These are phyloP conservation scores for Spinellus fusiger DNA, from an alignment of 192 early-diverging fungal genomes.

Conservation along the genomic window DNA sequence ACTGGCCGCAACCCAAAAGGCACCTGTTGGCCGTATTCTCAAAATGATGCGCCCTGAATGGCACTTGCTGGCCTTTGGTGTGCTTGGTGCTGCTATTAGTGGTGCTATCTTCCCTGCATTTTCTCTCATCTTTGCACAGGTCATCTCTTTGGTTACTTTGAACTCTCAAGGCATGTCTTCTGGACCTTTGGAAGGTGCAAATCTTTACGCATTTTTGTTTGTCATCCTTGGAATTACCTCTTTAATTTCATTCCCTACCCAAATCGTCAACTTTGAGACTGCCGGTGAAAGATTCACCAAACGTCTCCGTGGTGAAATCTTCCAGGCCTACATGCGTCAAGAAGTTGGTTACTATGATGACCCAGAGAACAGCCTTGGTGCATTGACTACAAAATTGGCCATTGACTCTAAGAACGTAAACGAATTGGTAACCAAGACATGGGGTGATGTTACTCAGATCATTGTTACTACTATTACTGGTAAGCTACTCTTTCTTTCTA, in stretches of 20 bases:
- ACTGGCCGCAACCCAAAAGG: constrained; percentile 35
- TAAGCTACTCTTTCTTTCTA: background rate
- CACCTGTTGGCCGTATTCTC: constrained; percentile 49
- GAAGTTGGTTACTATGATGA: constrained; percentile 86
- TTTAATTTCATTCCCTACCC: constrained; percentile 4
- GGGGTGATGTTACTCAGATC: constrained; percentile 32
- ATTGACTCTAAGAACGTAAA: constrained; percentile 62
- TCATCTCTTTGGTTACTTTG: constrained; percentile 41
- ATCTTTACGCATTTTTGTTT: constrained; percentile 28
- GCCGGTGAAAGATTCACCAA: constrained; percentile 27
- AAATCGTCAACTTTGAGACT: constrained; percentile 17
- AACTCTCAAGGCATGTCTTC: constrained; percentile 3
- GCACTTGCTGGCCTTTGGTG: constrained; percentile 48
- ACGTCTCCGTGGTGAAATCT: constrained; percentile 36
- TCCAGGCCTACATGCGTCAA: constrained; percentile 71
- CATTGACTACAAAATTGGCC: constrained; percentile 72
- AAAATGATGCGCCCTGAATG: constrained; percentile 50
- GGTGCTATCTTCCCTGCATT: constrained; percentile 78
- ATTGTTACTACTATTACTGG: constrained; percentile 26
- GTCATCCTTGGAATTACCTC: constrained; percentile 21
- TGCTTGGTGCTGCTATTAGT: constrained; percentile 54
- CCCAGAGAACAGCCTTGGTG: constrained; percentile 66
- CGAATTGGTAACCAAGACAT: constrained; percentile 52
- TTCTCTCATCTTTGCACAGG: constrained; percentile 46
- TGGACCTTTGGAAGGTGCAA: constrained; percentile 25